A percentile compares a stretch with the other conserved stretches of the same genome.
Evolutionary conservation across 441 rosid genomes (phyloP).

Genomic region (Adansonia gregorii): DNA sequence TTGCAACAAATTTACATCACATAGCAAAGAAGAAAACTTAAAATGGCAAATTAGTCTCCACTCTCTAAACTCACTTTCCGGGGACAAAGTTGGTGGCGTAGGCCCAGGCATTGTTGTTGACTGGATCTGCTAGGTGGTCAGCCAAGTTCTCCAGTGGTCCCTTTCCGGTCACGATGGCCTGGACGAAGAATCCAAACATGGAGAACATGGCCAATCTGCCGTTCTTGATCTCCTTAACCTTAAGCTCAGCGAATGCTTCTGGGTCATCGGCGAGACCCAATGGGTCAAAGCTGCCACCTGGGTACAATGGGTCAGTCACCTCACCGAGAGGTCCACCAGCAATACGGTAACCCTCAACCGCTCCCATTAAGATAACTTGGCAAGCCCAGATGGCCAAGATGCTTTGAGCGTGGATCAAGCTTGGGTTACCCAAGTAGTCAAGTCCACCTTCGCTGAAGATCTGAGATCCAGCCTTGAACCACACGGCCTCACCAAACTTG

Average conservation of each 20-base stretch:
- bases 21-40: not conserved
- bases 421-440: slow-evolving; percentile 62
- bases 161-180: slow-evolving; percentile 58
- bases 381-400: slow-evolving; percentile 58
- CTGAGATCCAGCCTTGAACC: slow-evolving; percentile 65
- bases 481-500: slow-evolving; percentile 60
- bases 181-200: slow-evolving; percentile 56
- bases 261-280: slow-evolving; percentile 58
- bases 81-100: slow-evolving; percentile 59
- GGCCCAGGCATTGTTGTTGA: slow-evolving; percentile 66
- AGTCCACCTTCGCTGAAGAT: slow-evolving; percentile 64
- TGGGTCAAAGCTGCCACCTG: slow-evolving; percentile 60
- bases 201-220: slow-evolving; percentile 60
- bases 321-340: slow-evolving; percentile 56
- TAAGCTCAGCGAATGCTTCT: slow-evolving; percentile 56
- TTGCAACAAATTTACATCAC: slow-evolving; percentile 34
- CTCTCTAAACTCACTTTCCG: slow-evolving; percentile 42
- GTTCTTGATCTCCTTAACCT: slow-evolving; percentile 61
- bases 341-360: slow-evolving; percentile 53
- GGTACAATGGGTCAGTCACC: slow-evolving; percentile 48
- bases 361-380: slow-evolving; percentile 52
- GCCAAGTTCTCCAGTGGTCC: slow-evolving; percentile 55
- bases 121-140: slow-evolving; percentile 56
- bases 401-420: slow-evolving; percentile 54
- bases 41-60: not conserved